Evolutionary conservation across 2,329 filamentous ascomycete species (phyloP).

Genomic region (Moelleriella libera): DNA sequence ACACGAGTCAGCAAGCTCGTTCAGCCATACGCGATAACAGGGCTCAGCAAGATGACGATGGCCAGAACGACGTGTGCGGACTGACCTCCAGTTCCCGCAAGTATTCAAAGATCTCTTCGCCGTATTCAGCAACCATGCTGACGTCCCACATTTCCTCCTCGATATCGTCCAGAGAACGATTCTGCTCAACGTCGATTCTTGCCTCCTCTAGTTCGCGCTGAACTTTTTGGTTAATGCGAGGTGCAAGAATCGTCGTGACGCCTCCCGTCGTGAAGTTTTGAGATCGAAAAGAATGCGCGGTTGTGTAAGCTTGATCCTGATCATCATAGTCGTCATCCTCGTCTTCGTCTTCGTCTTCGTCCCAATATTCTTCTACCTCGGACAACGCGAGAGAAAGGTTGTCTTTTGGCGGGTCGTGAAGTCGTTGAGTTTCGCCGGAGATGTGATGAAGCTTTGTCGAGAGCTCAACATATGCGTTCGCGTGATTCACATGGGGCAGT

Average conservation of each 20-base stretch:
- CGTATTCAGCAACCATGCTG: slow-evolving; percentile 95
- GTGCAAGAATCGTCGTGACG: slow-evolving; percentile 50
- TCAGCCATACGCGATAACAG: not conserved
- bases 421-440: slow-evolving; percentile 14
- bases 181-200: slow-evolving; percentile 53
- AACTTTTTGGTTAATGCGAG: slow-evolving; percentile 54
- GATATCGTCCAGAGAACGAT: slow-evolving; percentile 56
- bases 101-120: slow-evolving; percentile 88
- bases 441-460: slow-evolving; percentile 16
- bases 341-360: slow-evolving; percentile 37
- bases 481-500: slow-evolving; percentile 10
- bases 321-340: slow-evolving; percentile 56
- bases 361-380: slow-evolving; percentile 57
- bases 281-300: slow-evolving; percentile 61
- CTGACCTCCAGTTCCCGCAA: slow-evolving; percentile 78
- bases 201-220: slow-evolving; percentile 58
- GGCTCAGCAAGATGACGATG: too few species aligned
- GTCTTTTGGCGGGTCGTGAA: slow-evolving; percentile 5
- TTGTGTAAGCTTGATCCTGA: slow-evolving; percentile 55
- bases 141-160: slow-evolving; percentile 88
- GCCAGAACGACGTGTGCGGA: not conserved
- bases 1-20: not conserved
- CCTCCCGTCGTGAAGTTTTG: slow-evolving; percentile 44
- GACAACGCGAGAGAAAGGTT: slow-evolving; percentile 12
- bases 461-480: slow-evolving; percentile 10